A percentile compares a stretch with the other conserved stretches of the same genome.
These are phyloP conservation scores for Spongospora subterranea DNA, from an alignment of 208 protist species.

Conservation along the genomic window DNA sequence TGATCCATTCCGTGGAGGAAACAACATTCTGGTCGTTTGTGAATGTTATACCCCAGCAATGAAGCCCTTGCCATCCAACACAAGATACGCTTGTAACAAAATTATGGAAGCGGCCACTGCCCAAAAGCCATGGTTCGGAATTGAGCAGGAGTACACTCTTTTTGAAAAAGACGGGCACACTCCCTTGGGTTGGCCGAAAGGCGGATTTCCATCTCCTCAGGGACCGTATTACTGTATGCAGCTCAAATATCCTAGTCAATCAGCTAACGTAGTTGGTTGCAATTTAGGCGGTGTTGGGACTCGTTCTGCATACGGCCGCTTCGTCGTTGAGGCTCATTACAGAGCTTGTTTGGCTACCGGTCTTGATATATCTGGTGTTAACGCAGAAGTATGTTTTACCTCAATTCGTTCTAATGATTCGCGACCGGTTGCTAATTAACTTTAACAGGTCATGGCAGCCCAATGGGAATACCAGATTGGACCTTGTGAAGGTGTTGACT, in stretches of 20 bases:
- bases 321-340: conserved; percentile 83
- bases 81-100: conserved; percentile 80
- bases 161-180: conserved; percentile 73
- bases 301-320: conserved; percentile 82
- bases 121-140: conserved; percentile 81
- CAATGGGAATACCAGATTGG: conserved; percentile 97
- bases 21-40: conserved; percentile 81
- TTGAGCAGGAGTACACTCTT: conserved; percentile 87
- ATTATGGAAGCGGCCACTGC: conserved; percentile 82
- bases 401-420: neutral
- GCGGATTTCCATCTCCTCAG: conserved; percentile 89
- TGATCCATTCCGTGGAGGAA: conserved; percentile 81
- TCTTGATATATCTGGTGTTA: conserved; percentile 85
- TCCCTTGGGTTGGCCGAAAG: conserved; percentile 69
- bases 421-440: neutral
- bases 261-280: neutral
- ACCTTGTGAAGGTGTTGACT: conserved; percentile 83
- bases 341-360: conserved; percentile 79
- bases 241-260: neutral
- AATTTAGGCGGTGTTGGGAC: conserved; percentile 61
- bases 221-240: conserved; percentile 94
- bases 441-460: conserved; percentile 81
- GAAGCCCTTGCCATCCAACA: conserved; percentile 87
- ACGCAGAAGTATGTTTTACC: conserved; percentile 82
- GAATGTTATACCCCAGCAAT: conserved; percentile 79